A percentile compares a stretch with the other conserved stretches of the same genome.
Evolutionary conservation across 1,284 basidiomycete genomes (phyloP).

Genomic region (Prillingera fragicola): DNA sequence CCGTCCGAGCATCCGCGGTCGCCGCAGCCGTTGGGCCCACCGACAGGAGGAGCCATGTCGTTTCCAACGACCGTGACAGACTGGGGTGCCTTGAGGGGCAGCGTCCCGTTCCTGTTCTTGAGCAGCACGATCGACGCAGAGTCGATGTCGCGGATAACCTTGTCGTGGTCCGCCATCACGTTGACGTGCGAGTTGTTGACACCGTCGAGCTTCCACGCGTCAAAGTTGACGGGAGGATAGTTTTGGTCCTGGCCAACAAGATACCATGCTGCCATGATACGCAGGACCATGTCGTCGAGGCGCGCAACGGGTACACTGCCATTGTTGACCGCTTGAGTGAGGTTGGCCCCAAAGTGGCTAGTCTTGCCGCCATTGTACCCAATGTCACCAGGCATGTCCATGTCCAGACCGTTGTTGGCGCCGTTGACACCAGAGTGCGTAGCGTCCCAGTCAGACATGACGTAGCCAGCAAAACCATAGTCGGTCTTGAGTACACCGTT

Average conservation of each 20-base stretch:
- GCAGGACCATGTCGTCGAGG: slow-evolving; percentile 60
- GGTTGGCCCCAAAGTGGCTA: slow-evolving; percentile 56
- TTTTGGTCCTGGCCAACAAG: slow-evolving; percentile 58
- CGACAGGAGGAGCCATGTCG: slow-evolving; percentile 62
- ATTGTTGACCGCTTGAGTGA: slow-evolving; percentile 55
- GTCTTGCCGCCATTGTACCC: slow-evolving; percentile 44
- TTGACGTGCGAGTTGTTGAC: slow-evolving; percentile 57
- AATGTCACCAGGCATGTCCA: slow-evolving; percentile 61
- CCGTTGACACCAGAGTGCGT: slow-evolving; percentile 54
- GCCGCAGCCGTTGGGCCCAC: slow-evolving; percentile 65
- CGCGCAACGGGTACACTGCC: slow-evolving; percentile 55
- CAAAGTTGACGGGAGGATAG: slow-evolving; percentile 52
- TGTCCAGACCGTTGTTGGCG: slow-evolving; percentile 60
- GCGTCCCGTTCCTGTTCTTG: slow-evolving; percentile 57
- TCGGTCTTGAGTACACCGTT: slow-evolving; percentile 66
- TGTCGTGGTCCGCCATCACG: slow-evolving; percentile 66
- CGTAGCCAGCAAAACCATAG: slow-evolving; percentile 69
- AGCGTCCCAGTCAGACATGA: slow-evolving; percentile 64
- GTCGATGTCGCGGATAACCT: slow-evolving; percentile 69
- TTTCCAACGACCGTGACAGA: slow-evolving; percentile 58
- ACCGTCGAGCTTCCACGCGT: slow-evolving; percentile 19
- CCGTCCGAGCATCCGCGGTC: slow-evolving; percentile 54
- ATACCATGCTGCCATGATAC: slow-evolving; percentile 62
- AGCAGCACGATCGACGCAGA: slow-evolving; percentile 65
- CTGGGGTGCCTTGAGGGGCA: slow-evolving; percentile 54